Conservation (phyloP, 192 early-diverging fungal species). For the Umbelopsis ramanniana region DNA sequence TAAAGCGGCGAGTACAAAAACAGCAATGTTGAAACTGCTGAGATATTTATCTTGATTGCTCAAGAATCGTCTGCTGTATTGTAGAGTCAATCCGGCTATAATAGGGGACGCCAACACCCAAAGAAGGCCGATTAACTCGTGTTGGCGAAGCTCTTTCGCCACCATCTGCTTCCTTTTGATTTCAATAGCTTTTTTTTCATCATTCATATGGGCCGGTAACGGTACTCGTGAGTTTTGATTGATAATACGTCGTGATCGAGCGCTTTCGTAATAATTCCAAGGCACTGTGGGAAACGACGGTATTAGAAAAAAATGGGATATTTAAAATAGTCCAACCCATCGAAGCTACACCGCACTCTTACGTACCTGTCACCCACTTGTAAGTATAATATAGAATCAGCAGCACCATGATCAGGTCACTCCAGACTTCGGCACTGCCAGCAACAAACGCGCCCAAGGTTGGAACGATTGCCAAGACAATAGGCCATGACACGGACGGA, state of each 20-base stretch:
- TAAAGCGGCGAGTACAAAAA: slow-evolving; percentile 61
- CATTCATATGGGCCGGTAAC: slow-evolving; percentile 33
- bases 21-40: slow-evolving; percentile 56
- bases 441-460: slow-evolving; percentile 59
- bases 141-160: slow-evolving; percentile 48
- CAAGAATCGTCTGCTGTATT: slow-evolving; percentile 55
- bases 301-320: neutral
- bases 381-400: slow-evolving; percentile 64
- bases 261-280: slow-evolving; percentile 62
- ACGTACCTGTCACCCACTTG: slow-evolving; percentile 67
- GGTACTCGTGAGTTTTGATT: slow-evolving; percentile 25
- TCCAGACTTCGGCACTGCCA: slow-evolving; percentile 63
- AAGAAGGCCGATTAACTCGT: slow-evolving; percentile 53
- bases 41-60: slow-evolving; percentile 59
- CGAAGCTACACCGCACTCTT: neutral
- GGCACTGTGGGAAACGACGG: slow-evolving; percentile 46
- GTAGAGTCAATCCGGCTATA: slow-evolving; percentile 58
- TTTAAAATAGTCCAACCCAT: too few species aligned
- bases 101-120: slow-evolving; percentile 56
- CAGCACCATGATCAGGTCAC: slow-evolving; percentile 57
- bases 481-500: slow-evolving; percentile 54
- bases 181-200: slow-evolving; percentile 20
- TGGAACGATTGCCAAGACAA: slow-evolving; percentile 58
- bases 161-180: slow-evolving; percentile 33
- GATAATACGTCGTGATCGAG: slow-evolving; percentile 48